A percentile compares a stretch with the other conserved stretches of the same genome.
Conservation (phyloP, 257 asterid genomes). For the Asclepias syriaca region DNA sequence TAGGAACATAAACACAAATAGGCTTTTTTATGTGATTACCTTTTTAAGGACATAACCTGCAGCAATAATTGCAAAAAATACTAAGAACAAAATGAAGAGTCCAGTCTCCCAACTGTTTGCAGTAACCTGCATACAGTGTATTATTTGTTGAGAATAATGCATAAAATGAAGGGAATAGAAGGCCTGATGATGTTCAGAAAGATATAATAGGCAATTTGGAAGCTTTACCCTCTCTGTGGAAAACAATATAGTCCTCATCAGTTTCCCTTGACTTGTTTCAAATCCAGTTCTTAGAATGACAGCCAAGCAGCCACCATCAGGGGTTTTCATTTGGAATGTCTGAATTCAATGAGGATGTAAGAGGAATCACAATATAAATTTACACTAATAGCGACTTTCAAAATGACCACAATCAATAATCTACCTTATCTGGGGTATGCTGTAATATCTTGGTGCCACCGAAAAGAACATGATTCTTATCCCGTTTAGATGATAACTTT, state of each 20-base stretch:
- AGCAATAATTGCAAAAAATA: slow-evolving; percentile 88
- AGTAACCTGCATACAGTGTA: slow-evolving; percentile 55
- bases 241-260: slow-evolving; percentile 96
- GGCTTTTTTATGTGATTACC: slow-evolving; percentile 31
- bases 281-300: slow-evolving; percentile 96
- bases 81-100: slow-evolving; percentile 83
- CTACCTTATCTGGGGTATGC: slow-evolving; percentile 93
- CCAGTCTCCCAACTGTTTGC: slow-evolving; percentile 99
- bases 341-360: slow-evolving; percentile 26
- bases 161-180: slow-evolving; percentile 3
- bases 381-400: background rate
- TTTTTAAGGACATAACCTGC: slow-evolving; percentile 97
- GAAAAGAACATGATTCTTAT: slow-evolving; percentile 88
- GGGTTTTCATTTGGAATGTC: slow-evolving; percentile 84
- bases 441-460: slow-evolving; percentile 98
- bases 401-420: slow-evolving; percentile 1
- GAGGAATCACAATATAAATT: slow-evolving; percentile 9
- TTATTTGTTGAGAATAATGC: slow-evolving; percentile 12
- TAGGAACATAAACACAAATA: background rate
- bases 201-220: slow-evolving; percentile 18
- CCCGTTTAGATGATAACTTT: slow-evolving; percentile 72
- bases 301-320: slow-evolving; percentile 98
- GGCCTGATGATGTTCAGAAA: slow-evolving; percentile 8
- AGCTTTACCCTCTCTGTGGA: slow-evolving; percentile 90
- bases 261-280: slow-evolving; percentile 98